Percentiles rank a stretch among this genome's conserved stretches.
Evolutionary conservation across 441 rosid species (phyloP).

Genomic region (Omphalea diandra): DNA sequence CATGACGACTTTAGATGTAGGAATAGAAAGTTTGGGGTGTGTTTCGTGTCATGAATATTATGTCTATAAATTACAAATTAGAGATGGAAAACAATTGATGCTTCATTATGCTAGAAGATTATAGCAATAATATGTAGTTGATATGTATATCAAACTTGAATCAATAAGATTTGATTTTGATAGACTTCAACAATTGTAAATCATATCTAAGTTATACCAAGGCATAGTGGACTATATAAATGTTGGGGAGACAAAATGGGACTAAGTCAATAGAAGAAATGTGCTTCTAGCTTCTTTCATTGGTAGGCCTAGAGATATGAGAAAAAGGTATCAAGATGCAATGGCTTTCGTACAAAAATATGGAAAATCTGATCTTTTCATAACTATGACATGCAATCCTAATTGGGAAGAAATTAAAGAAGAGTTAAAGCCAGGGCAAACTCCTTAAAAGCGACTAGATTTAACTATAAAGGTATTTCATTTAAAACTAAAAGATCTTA

Average conservation of each 20-base stretch:
- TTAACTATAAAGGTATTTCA: not conserved
- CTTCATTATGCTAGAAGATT: too few relatives aligned
- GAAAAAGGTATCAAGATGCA: too few relatives aligned
- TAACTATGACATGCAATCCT: too few relatives aligned
- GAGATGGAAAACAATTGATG: not conserved
- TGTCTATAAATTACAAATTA: not conserved
- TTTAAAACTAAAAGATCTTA: not conserved
- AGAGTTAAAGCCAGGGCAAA: not conserved
- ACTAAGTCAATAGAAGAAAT: not conserved
- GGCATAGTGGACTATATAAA: not conserved
- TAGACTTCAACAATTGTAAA: not conserved
- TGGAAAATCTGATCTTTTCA: too few relatives aligned
- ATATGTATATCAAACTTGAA: not conserved
- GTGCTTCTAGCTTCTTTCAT: not conserved
- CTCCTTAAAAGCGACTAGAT: not conserved
- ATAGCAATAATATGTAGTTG: not conserved
- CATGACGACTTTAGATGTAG: not conserved
- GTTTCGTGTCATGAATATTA: not conserved
- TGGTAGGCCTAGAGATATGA: too few relatives aligned
- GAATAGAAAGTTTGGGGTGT: not conserved
- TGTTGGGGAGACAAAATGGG: not conserved
- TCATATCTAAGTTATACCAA: not conserved
- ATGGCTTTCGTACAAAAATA: too few relatives aligned
- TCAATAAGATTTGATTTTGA: not conserved
- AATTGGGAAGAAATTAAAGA: conserved; percentile 5